Percentiles rank a stretch among this genome's conserved stretches.
These are phyloP conservation scores for Xanthoconium purpureum DNA, from an alignment of 768 basidiomycete species.

Conservation along the genomic window DNA sequence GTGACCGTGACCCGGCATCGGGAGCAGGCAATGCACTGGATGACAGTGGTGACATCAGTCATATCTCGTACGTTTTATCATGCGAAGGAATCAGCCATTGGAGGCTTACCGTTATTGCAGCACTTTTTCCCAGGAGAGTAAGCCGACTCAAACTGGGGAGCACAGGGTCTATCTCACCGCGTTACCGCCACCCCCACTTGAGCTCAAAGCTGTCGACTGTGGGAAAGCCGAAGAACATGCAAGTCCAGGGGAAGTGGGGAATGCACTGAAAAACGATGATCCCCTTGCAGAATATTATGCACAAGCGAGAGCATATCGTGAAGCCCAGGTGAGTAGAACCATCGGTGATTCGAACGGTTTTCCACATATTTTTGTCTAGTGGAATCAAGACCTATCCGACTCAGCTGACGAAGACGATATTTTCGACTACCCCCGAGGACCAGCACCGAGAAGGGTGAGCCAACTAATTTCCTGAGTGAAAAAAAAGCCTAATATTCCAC, in stretches of 20 bases:
- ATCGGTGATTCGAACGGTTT: neutral
- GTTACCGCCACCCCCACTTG: slow-evolving; percentile 27
- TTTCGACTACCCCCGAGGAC: slow-evolving; percentile 14
- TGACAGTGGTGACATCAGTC: slow-evolving; percentile 37
- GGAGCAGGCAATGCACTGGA: neutral
- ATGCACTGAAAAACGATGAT: slow-evolving; percentile 34
- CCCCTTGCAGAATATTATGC: slow-evolving; percentile 66
- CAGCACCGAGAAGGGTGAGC: slow-evolving; percentile 32
- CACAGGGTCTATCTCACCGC: slow-evolving; percentile 12
- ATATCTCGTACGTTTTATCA: slow-evolving; percentile 43
- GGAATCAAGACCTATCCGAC: slow-evolving; percentile 36
- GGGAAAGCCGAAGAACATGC: slow-evolving; percentile 1
- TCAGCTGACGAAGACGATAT: slow-evolving; percentile 32
- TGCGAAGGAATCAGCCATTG: neutral
- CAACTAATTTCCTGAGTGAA: neutral
- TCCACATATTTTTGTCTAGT: slow-evolving; percentile 18
- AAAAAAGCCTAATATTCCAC: neutral
- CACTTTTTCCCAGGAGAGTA: slow-evolving; percentile 36
- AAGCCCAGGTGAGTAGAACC: slow-evolving; percentile 37
- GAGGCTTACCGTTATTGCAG: slow-evolving; percentile 27
- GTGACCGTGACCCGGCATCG: neutral
- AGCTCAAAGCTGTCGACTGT: slow-evolving; percentile 4
- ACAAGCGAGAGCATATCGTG: slow-evolving; percentile 48
- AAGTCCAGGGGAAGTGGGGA: neutral
- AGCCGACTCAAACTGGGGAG: neutral